Base-by-base conservation (phyloP, 2,329 filamentous ascomycete species). In the Fusarium circinatum region DNA sequence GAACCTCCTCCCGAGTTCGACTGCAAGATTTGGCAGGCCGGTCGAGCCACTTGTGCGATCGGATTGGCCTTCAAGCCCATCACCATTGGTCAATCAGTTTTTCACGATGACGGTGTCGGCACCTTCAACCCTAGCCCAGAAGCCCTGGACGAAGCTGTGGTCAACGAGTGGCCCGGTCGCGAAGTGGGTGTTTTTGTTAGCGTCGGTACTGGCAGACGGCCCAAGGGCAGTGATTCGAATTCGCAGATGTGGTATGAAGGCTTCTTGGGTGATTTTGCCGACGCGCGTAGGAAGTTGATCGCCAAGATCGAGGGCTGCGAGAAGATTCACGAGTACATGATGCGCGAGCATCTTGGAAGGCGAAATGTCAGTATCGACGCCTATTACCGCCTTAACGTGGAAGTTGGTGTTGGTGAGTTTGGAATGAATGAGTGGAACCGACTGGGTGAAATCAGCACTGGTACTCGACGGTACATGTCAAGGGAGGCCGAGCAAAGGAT, bases 391-490 rank as follows among this genome's bases (percentile, higher is more conserved):
- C 86, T 98, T n/a, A 99, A 99, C 74, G 96, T 98, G 45, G 95
- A 98, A 80, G 92, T 98, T 22, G 96, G 96, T 3, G 95, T 98
- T 7, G 95, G 96, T 60, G 96, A 98, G 80, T 98, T 98, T 81
- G 96, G 94, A 58, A 98, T 99, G 95, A 99, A 98, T 80, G 96
- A 98, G 81, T 99, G 96, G 96, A 90, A 94, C 78, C 90, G 95
- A 8, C 85, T 98, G n/a, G 92, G 94, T 32, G 96, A 98, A 59
- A 98, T 99, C 83, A 98, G 94, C 84, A 98, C 94, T 20, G 92
- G 92, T 79, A 99, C 96, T 0, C 89, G 94, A 75, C 90, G 92
- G 72, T 99, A 98, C 80, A 89, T 99, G 60, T 85, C 87, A 13
- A 92, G 92, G 70, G 86, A 89, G 17, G 90, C 91, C 2, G 92